Conservation (phyloP, 192 early-diverging fungal genomes). For the Coemansia javaensis region DNA sequence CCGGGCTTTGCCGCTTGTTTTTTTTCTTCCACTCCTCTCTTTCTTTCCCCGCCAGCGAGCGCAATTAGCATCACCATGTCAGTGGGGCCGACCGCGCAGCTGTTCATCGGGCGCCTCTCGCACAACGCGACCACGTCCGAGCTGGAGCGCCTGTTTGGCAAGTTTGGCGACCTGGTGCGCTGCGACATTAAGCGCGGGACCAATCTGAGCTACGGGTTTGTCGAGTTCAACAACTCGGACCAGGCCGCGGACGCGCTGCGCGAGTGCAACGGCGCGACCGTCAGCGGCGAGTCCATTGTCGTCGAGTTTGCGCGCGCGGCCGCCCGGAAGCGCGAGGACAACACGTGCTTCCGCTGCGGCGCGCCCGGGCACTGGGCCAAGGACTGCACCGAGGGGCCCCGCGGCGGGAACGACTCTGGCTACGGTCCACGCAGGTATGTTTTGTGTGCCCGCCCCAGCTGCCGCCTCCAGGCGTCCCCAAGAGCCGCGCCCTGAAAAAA, state of each 20-base stretch:
- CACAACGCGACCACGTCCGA: conserved; percentile 18
- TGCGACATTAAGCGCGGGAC: conserved; percentile 37
- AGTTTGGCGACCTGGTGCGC: conserved; percentile 36
- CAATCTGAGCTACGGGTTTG: conserved; percentile 32
- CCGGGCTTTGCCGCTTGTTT: neutral
- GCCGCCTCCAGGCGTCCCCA: neutral
- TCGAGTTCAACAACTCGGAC: conserved; percentile 14
- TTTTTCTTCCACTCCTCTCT: neutral
- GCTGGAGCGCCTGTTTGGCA: conserved; percentile 29
- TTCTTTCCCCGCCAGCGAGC: neutral
- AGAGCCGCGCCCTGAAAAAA: neutral
- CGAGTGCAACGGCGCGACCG: conserved; percentile 24
- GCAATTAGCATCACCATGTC: too few relatives aligned
- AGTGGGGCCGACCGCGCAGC: conserved; percentile 4
- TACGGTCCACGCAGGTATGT: conserved; percentile 42
- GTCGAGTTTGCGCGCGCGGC: conserved; percentile 36
- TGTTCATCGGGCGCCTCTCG: conserved; percentile 45
- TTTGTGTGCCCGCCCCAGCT: neutral
- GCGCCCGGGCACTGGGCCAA: conserved; percentile 46
- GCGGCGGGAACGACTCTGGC: conserved; percentile 13
- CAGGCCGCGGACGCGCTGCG: conserved; percentile 19
- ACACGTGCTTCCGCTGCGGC: conserved; percentile 45
- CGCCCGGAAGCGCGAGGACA: conserved; percentile 26
- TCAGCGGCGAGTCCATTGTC: conserved; percentile 36
- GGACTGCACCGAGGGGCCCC: conserved; percentile 25